Base-by-base conservation (phyloP, 2,329 filamentous ascomycete genomes). In the Cytospora mali region DNA sequence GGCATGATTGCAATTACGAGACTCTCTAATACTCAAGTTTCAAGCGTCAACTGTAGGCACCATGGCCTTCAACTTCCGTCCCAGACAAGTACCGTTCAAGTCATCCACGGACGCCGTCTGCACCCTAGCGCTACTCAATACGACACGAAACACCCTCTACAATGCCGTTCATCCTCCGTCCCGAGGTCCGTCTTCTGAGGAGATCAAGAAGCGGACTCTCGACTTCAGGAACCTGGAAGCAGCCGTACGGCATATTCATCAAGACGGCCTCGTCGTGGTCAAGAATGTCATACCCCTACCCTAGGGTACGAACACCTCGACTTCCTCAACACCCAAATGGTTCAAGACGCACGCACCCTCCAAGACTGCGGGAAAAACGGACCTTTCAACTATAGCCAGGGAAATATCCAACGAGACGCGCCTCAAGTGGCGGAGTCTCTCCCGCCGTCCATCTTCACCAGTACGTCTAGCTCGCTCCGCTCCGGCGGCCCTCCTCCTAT, bases 371-470 rank as follows among this genome's bases (percentile, higher is more conserved):
- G 84, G 2, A 79, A 85, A 23, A 77, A 84, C 18, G 79, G 81
- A 0, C 84, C 83, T 0, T 88, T 81, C 75, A 88, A 88, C 67
- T 88, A 88, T 69, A 87, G 88, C 68, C 79, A 79, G 54, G 84
- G 82, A 1, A 88, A 87, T 66, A 75, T 87, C 35, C 85, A 88
- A 65, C 86, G 88, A 69, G 84, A 87, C 66, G 77, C 85, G 0
- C 84, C 83, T 0, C 78, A 83, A 2, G 78, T 81, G 0, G 72
- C 74, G 0, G 72, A 82, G 50, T 81, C 77, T 66, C 84, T 85
- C 59, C 73, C 77, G 21, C 71, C 76, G 1, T 74, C 74, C 4
- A 81, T 88, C 28, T 86, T 87, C 61, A 71, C 81, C 13, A 88
- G 84, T 85, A 71, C 56, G 75, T 42, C 9, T 23, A 29, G 35